Evolutionary conservation across 1,284 basidiomycete genomes (phyloP), one percentile per base, ranked within the genome.

Genomic region (Mycena sp.): DNA sequence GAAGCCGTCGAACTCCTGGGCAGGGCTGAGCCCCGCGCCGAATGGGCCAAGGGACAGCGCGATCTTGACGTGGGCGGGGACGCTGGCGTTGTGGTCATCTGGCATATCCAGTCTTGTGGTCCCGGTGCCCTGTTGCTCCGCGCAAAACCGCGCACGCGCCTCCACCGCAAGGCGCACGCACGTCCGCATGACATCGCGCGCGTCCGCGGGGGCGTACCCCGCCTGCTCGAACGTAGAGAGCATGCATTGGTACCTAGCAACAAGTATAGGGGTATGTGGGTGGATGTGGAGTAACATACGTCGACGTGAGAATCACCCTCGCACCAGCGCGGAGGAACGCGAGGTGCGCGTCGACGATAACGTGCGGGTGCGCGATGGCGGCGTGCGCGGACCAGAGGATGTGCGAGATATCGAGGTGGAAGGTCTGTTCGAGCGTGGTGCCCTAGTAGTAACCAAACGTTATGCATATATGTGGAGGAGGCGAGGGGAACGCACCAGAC

Each of bases 1-100:
- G 65, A 85, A 79, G 6, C 90, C 92, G 61, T 83, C 81, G 70
- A 89, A 94, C 72, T 94, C 63, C 48, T 93, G 89, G 28, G 88
- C 84, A 0, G 89, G 87, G 6, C 76, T 73, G 16, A 93, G 78
- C 2, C 85, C 88, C 1, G 90, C 88, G 37, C 93, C 92, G 69
- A 85, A 93, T 0, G 91, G 87, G 9, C 93, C 92, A 19, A 94
- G 77, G 4, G 91, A 91, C 3, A 95, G 80, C 0, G 85, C 89
- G 46, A 93, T 83, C 45, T 77, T 78, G 49, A 52, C 40, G 19
- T 41, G 23, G 28, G 48, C 30, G 65, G 49, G 49, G 38, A 35
- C 46, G 56, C n/a, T n/a, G n/a, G n/a, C n/a, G n/a, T n/a, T n/a
- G n/a, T n/a, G n/a, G n/a, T n/a, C n/a, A n/a, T n/a, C n/a, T n/a